A percentile compares a stretch with the other conserved stretches of the same genome.
These are phyloP conservation scores for Mucor saturninus DNA, from an alignment of 371 early-diverging fungal genomes.

Conservation along the genomic window DNA sequence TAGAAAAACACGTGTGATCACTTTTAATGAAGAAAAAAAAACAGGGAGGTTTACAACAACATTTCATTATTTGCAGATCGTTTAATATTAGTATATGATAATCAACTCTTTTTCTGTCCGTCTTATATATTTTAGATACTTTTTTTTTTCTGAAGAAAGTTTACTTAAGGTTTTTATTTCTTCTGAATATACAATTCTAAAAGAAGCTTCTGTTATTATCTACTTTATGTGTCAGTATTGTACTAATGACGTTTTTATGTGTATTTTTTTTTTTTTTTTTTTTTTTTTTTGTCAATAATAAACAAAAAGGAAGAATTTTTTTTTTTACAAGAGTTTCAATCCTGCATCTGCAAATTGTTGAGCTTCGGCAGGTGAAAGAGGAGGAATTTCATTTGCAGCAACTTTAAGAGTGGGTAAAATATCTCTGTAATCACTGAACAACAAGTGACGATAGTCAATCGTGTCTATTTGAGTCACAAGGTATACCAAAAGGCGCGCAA, in stretches of 20 bases:
- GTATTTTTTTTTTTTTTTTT: no score
- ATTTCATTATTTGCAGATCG: constrained; percentile 3
- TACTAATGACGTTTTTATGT: no score
- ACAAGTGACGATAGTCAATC: constrained; percentile 54
- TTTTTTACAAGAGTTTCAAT: constrained; percentile 20
- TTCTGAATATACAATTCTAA: no score
- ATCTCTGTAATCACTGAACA: constrained; percentile 47
- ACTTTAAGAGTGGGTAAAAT: constrained; percentile 36
- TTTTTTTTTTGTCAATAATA: no score
- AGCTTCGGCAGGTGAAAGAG: not conserved
- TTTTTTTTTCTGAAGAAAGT: no score
- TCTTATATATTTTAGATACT: no score
- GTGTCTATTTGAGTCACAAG: constrained; percentile 51
- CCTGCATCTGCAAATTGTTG: constrained; percentile 18
- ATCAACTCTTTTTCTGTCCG: not conserved
- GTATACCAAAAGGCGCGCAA: constrained; percentile 50
- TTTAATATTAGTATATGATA: constrained; percentile 4
- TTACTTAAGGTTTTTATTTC: no score
- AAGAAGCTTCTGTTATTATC: no score
- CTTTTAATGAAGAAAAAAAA: constrained; percentile 2
- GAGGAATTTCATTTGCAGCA: constrained; percentile 20
- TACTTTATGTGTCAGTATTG: no score
- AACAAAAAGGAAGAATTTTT: not conserved
- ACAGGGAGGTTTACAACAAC: constrained; percentile 4
- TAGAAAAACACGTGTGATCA: constrained; percentile 15